Base-by-base conservation (phyloP, 164 flowering plant species). In the Cinnamomum chago region DNA sequence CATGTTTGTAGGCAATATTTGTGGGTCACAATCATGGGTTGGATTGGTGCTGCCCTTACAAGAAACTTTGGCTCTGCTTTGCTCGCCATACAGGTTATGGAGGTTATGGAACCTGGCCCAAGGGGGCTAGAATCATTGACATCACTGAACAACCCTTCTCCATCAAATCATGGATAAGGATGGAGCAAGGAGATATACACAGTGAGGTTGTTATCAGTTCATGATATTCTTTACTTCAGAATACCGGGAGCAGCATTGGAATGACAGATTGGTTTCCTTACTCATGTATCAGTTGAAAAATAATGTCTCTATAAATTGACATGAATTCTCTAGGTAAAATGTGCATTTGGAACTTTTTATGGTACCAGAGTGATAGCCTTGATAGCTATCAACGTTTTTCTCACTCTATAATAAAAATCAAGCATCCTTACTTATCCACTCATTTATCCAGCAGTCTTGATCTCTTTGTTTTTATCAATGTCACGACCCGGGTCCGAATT, bases 51-150 rank as follows among this genome's bases (percentile, higher is more conserved):
- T 92, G 98, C 79, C 98, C 98, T 1, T 70, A 89, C 77, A 71
- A 83, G 77, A 87, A 83, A 73, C 85, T 91, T 10, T 92, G 98
- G 95, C 82, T 95, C 17, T 95, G 98, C 81, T 92, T 77, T 84
- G 97, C 94, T 40, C 83, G 97, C 40, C 98, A 92, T 76, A 84
- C 94, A 18, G 98, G 98, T 30, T 92, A 95, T 78, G 97, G 97
- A 70, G 97, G 98, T 50, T 95, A 92, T 72, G 98, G 97, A 50
- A 72, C 82, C 67, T 92, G 97, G 97, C 35, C 91, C 4, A 87
- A 92, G 83, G 97, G 97, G 58, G 87, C 97, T 2, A 84, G 98
- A 80, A 81, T 94, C 35, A 25, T 92, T 17, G 94, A 92, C 80
- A 85, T 92, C 27, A 83, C 79, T 11, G 68, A 85, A 72, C 50